phyloP scores from a whole-genome alignment of 108 stramenopile species.

The Conticribra weissflogii region DNA sequence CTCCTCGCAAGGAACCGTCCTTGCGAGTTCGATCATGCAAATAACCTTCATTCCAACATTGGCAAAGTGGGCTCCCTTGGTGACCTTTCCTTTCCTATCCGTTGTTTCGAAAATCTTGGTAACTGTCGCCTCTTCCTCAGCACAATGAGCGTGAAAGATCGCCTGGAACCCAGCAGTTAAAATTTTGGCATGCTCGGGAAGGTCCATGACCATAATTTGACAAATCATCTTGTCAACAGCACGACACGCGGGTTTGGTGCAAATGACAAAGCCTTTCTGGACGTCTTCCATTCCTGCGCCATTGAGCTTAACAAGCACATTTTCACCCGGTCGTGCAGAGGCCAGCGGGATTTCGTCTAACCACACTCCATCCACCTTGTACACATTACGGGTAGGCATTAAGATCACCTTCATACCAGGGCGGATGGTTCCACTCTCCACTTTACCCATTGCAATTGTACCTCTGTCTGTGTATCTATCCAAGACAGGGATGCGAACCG shows the following conservation, averaged over 20 bases:
- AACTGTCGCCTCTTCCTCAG: slow-evolving; percentile 92
- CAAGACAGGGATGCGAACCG: slow-evolving; percentile 94
- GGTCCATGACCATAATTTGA: slow-evolving; percentile 86
- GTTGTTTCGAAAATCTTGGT: slow-evolving; percentile 91
- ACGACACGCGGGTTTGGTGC: slow-evolving; percentile 81
- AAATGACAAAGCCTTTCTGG: slow-evolving; percentile 96
- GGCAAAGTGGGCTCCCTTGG: slow-evolving; percentile 85
- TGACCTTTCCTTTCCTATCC: slow-evolving; percentile 74
- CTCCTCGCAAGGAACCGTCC: slow-evolving; percentile 88
- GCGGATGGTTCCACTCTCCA: slow-evolving; percentile 93
- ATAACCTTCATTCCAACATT: slow-evolving; percentile 82
- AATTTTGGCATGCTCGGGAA: slow-evolving; percentile 96
- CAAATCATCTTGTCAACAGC: slow-evolving; percentile 87
- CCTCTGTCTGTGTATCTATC: slow-evolving; percentile 98
- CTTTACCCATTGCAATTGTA: slow-evolving; percentile 98
- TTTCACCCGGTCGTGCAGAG: slow-evolving; percentile 97
- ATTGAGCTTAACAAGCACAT: slow-evolving; percentile 92
- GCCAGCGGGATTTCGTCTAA: slow-evolving; percentile 92
- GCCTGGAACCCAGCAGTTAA: slow-evolving; percentile 96
- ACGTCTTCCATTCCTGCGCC: slow-evolving; percentile 91
- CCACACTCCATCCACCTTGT: slow-evolving; percentile 94
- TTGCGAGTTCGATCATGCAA: slow-evolving; percentile 77
- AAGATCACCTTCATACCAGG: slow-evolving; percentile 90
- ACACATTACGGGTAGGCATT: slow-evolving; percentile 92
- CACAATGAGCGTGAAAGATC: slow-evolving; percentile 96